Conservation (phyloP, 1,139 yeast species). For the Saccharomycopsis hybrid region DNA sequence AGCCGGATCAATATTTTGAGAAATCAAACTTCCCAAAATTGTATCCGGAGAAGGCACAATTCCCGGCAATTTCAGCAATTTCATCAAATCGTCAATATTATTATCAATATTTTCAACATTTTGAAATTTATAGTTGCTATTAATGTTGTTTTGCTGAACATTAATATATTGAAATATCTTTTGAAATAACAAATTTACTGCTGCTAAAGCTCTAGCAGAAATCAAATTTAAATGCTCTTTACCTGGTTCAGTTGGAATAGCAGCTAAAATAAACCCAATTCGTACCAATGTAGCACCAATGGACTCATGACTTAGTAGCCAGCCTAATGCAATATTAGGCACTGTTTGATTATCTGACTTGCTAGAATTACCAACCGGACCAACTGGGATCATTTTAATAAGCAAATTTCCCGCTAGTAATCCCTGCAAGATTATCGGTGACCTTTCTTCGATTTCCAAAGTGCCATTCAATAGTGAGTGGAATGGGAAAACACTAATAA, state of each 20-base stretch:
- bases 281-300: constrained; percentile 49
- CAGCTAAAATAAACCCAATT: constrained; percentile 35
- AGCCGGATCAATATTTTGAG: constrained; percentile 29
- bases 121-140: too few relatives aligned
- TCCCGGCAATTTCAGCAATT: constrained; percentile 26
- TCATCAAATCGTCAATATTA: constrained; percentile 18
- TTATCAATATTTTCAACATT: too few relatives aligned
- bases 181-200: constrained; percentile 30
- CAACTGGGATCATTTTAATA: constrained; percentile 40
- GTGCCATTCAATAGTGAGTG: constrained; percentile 36
- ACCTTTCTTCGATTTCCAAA: constrained; percentile 37
- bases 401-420: constrained; percentile 46
- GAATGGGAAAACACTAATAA: constrained; percentile 55
- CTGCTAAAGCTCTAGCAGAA: constrained; percentile 31
- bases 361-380: too few relatives aligned
- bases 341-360: constrained; percentile 21
- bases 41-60: constrained; percentile 34
- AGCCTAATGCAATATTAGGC: constrained; percentile 41
- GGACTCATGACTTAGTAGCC: constrained; percentile 53
- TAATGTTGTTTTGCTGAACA: too few relatives aligned
- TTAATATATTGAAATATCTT: constrained; percentile 28
- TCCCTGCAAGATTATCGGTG: constrained; percentile 59
- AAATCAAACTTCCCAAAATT: constrained; percentile 31
- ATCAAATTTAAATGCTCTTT: constrained; percentile 29
- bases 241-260: constrained; percentile 31